These are phyloP conservation scores for Lactarius quietus DNA, from an alignment of 768 basidiomycete species.

Conservation along the genomic window DNA sequence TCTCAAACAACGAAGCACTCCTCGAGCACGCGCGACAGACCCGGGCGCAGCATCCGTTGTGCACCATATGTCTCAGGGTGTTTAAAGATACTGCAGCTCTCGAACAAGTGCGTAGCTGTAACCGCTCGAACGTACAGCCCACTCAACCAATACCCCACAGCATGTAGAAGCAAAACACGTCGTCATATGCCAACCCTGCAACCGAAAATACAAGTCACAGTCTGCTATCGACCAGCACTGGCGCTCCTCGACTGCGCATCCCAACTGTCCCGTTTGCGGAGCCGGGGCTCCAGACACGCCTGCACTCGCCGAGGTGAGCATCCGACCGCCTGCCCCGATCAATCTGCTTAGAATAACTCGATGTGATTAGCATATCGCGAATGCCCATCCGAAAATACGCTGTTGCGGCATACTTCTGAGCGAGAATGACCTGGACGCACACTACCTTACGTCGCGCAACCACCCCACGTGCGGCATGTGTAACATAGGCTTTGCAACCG, in stretches of 20 bases:
- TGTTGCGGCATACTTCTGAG: conserved; percentile 18
- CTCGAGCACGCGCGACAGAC: conserved; percentile 18
- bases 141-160: conserved; percentile 2
- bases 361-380: conserved; percentile 15
- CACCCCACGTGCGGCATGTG: conserved; percentile 18
- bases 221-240: conserved; percentile 24
- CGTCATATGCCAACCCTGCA: conserved; percentile 17
- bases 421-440: conserved; percentile 21
- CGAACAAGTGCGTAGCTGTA: conserved; percentile 16
- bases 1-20: conserved; percentile 16
- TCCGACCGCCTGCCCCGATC: not conserved
- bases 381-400: conserved; percentile 21
- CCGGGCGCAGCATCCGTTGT: conserved; percentile 13
- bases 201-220: conserved; percentile 19
- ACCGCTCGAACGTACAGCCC: not conserved
- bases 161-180: conserved; percentile 24
- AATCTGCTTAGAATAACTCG: not conserved
- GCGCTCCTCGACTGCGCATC: conserved; percentile 20
- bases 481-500: conserved; percentile 17
- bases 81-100: conserved; percentile 20
- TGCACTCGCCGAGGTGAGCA: conserved; percentile 21
- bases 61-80: conserved; percentile 13
- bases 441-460: conserved; percentile 22
- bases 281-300: conserved; percentile 4
- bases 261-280: conserved; percentile 18